Conservation (phyloP, 1,139 yeast species). For the Trichomonascaceae sp. region DNA sequence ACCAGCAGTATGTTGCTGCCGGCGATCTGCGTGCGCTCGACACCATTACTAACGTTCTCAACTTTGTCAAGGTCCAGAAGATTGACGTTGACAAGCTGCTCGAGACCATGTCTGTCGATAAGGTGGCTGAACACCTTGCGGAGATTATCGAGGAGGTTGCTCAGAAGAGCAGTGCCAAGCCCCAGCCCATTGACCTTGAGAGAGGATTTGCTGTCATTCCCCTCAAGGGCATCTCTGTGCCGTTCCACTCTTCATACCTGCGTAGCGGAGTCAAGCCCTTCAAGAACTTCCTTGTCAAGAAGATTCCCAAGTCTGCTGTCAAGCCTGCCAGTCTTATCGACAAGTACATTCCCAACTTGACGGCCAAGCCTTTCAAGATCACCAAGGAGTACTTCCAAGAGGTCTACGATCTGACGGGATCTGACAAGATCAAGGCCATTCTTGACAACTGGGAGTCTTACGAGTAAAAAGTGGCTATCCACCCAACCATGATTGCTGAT, state of each 20-base stretch:
- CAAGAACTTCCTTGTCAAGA: conserved; percentile 93
- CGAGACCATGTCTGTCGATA: conserved; percentile 67
- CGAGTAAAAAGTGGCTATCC: conserved; percentile 20
- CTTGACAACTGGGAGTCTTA: conserved; percentile 92
- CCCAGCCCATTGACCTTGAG: conserved; percentile 92
- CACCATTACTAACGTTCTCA: conserved; percentile 82
- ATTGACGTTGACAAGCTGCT: conserved; percentile 84
- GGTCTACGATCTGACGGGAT: conserved; percentile 81
- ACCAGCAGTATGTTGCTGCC: conserved; percentile 96
- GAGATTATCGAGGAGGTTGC: conserved; percentile 84
- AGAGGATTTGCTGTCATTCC: conserved; percentile 98
- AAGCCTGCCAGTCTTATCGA: conserved; percentile 88
- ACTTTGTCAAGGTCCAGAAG: conserved; percentile 85
- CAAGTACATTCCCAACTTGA: conserved; percentile 95
- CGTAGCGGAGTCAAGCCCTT: conserved; percentile 98
- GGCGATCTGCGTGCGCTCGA: conserved; percentile 96
- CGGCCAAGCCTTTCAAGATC: conserved; percentile 92
- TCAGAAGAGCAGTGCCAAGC: conserved; percentile 67
- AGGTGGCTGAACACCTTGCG: conserved; percentile 73
- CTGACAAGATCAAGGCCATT: conserved; percentile 80
- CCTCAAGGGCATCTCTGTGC: conserved; percentile 94
- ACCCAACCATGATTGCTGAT: too few species aligned
- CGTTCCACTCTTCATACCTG: conserved; percentile 96
- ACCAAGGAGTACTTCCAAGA: conserved; percentile 95
- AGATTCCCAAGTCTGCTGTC: conserved; percentile 88